These are phyloP conservation scores for Backusella luteola DNA, from an alignment of 192 early-diverging fungal species.

Conservation along the genomic window DNA sequence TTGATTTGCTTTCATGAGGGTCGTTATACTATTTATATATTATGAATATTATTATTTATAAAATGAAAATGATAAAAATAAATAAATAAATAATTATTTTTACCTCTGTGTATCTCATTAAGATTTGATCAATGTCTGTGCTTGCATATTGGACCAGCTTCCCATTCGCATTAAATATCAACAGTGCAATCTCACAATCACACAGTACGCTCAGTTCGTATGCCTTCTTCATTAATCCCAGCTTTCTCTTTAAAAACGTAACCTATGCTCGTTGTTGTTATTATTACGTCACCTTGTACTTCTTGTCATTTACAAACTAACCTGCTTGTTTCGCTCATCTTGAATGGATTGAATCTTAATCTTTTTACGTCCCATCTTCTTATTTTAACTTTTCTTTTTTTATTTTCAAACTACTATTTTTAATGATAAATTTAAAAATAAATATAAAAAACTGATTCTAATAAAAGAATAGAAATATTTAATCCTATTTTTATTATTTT, in stretches of 20 bases:
- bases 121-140: constrained; percentile 92
- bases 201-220: constrained; percentile 93
- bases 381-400: constrained; percentile 1
- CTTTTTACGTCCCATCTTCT: constrained; percentile 89
- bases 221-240: constrained; percentile 95
- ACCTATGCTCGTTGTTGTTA: constrained; percentile 47
- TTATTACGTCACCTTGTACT: background rate
- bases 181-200: constrained; percentile 92
- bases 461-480: constrained; percentile 13
- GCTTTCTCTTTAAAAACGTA: constrained; percentile 93
- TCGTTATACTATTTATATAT: constrained; percentile 33
- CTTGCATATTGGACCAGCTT: constrained; percentile 93
- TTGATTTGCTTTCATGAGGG: constrained; percentile 39
- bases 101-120: constrained; percentile 89
- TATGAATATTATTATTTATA: background rate
- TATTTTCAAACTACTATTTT: constrained; percentile 10
- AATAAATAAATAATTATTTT: background rate
- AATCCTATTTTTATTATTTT: background rate
- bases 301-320: constrained; percentile 32
- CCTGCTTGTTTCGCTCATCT: constrained; percentile 92
- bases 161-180: constrained; percentile 92
- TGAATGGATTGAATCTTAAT: constrained; percentile 91
- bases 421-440: constrained; percentile 16
- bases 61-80: background rate
- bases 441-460: constrained; percentile 34